Evolutionary conservation across 2,329 filamentous ascomycete genomes (phyloP).

Genomic region (Epichloe sibirici): DNA sequence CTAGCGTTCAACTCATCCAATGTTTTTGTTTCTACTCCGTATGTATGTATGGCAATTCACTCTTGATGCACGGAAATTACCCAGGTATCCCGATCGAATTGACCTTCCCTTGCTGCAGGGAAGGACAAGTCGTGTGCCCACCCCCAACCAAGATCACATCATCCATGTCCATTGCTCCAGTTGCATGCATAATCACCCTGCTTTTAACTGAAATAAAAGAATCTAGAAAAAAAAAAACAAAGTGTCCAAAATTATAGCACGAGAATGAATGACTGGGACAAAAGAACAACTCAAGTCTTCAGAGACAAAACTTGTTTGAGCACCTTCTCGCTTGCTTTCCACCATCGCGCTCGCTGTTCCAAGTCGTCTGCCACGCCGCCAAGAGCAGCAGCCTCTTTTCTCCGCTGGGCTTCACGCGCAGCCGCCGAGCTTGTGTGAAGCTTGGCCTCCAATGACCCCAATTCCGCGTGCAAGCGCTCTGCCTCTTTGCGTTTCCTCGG

Average conservation of each 20-base stretch:
- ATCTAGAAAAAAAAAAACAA: background rate
- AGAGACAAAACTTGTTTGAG: constrained; percentile 52
- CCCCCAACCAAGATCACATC: background rate
- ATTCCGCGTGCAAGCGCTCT: constrained; percentile 53
- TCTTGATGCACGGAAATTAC: no score
- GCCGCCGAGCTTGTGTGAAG: constrained; percentile 51
- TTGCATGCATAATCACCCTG: background rate
- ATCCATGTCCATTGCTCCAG: background rate
- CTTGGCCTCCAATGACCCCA: constrained; percentile 56
- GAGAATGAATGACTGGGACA: background rate
- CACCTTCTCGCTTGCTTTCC: constrained; percentile 52
- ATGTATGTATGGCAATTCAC: no score
- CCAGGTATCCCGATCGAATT: no score
- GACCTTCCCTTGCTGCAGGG: no score
- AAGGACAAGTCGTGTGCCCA: no score
- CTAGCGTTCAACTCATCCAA: no score
- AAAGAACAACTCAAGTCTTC: constrained; percentile 16
- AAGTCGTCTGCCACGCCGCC: constrained; percentile 60
- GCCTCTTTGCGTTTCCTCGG: constrained; percentile 56
- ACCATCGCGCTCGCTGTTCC: constrained; percentile 66
- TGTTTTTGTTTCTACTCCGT: no score
- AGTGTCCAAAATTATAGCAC: background rate
- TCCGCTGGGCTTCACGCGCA: constrained; percentile 57
- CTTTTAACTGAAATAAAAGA: background rate
- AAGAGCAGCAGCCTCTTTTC: constrained; percentile 55